A percentile compares a stretch with the other conserved stretches of the same genome.
phyloP scores from a whole-genome alignment of 768 basidiomycete species.

The Termitomyces sp. region DNA sequence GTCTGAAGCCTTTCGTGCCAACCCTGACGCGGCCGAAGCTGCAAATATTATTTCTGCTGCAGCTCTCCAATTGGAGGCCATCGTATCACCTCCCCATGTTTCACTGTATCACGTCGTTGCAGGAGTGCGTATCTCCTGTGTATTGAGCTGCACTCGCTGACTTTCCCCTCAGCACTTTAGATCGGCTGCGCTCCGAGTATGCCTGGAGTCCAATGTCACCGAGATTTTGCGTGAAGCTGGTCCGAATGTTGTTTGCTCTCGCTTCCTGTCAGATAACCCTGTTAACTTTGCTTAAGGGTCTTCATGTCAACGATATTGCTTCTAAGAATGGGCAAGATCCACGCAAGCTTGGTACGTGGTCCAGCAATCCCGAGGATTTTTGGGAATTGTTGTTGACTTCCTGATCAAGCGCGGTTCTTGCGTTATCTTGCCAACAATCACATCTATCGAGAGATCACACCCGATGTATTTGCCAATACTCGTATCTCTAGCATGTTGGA shows the following conservation, averaged over 20 bases:
- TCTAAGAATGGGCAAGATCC: neutral
- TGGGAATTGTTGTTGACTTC: too few relatives aligned
- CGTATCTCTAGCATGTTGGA: too few relatives aligned
- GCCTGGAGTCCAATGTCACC: slow-evolving; percentile 29
- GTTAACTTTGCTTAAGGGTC: neutral
- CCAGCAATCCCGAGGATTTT: too few relatives aligned
- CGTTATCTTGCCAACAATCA: too few relatives aligned
- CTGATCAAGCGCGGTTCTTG: too few relatives aligned
- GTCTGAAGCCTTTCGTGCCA: slow-evolving; percentile 23
- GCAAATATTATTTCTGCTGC: slow-evolving; percentile 27
- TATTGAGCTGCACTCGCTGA: neutral
- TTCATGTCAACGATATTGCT: neutral
- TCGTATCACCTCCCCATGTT: slow-evolving; percentile 22
- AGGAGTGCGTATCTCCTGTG: slow-evolving; percentile 18
- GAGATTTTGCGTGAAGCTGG: too few relatives aligned
- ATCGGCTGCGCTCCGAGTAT: slow-evolving; percentile 25
- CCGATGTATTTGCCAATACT: too few relatives aligned
- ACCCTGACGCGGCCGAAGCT: slow-evolving; percentile 22
- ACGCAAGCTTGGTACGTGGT: too few relatives aligned
- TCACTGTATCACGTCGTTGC: slow-evolving; percentile 20
- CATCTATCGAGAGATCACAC: too few relatives aligned
- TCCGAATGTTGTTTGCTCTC: slow-evolving; percentile 18
- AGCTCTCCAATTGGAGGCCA: slow-evolving; percentile 25
- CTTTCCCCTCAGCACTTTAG: slow-evolving; percentile 18
- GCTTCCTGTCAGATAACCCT: neutral